These are phyloP conservation scores for Styphnolobium japonicum DNA, from an alignment of 306 rosid genomes.

Conservation along the genomic window DNA sequence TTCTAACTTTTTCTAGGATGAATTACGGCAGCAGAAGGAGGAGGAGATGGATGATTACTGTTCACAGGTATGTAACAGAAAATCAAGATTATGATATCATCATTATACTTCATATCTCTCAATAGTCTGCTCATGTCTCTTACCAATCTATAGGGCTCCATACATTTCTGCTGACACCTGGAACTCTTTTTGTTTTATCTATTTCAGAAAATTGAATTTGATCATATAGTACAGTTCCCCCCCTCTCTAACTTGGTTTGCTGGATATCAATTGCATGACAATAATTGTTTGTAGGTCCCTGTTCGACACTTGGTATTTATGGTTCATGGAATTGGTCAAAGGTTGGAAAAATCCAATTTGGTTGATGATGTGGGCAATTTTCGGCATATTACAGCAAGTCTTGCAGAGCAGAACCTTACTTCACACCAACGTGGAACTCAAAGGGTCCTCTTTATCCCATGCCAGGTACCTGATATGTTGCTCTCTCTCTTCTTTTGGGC, in stretches of 20 bases:
- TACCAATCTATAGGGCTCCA: background rate
- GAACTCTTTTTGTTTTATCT: background rate
- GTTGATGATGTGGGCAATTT: slow-evolving; percentile 88
- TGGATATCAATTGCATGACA: slow-evolving; percentile 11
- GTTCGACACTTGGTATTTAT: slow-evolving; percentile 95
- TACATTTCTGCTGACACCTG: slow-evolving; percentile 7
- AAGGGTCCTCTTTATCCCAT: slow-evolving; percentile 94
- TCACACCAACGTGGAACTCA: slow-evolving; percentile 73
- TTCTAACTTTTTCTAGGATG: slow-evolving; percentile 54
- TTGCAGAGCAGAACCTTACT: slow-evolving; percentile 86
- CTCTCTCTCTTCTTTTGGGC: background rate
- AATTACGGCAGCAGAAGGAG: slow-evolving; percentile 88
- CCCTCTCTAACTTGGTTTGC: slow-evolving; percentile 10
- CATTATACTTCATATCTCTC: slow-evolving; percentile 17
- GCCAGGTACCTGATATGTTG: slow-evolving; percentile 60
- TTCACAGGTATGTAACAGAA: slow-evolving; percentile 62
- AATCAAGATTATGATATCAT: slow-evolving; percentile 17
- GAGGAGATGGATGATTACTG: slow-evolving; percentile 96
- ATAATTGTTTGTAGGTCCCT: slow-evolving; percentile 71
- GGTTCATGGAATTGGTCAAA: slow-evolving; percentile 99
- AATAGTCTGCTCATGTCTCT: background rate
- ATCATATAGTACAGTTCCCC: background rate
- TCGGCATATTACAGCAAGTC: slow-evolving; percentile 77
- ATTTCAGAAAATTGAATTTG: slow-evolving; percentile 2
- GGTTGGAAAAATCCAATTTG: slow-evolving; percentile 96